Evolutionary conservation across 1,284 basidiomycete species (phyloP).

Genomic region (Ganoderma boninense): DNA sequence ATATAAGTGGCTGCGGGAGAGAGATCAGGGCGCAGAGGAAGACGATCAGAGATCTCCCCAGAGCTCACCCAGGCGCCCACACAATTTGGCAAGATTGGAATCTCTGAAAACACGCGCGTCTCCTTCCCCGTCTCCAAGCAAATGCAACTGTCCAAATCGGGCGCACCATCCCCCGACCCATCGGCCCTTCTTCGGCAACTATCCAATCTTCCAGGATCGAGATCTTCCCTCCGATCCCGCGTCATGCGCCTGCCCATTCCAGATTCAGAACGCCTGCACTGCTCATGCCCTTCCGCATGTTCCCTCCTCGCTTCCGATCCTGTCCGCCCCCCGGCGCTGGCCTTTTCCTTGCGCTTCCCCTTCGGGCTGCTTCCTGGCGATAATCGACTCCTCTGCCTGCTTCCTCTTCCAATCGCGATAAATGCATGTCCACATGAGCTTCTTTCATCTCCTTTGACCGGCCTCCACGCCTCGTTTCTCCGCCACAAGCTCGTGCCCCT

Average conservation of each 20-base stretch:
- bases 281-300: slow-evolving; percentile 37
- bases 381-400: slow-evolving; percentile 24
- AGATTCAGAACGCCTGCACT: slow-evolving; percentile 27
- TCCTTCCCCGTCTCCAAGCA: slow-evolving; percentile 32
- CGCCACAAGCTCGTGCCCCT: slow-evolving; percentile 25
- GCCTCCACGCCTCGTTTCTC: slow-evolving; percentile 1
- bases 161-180: slow-evolving; percentile 24
- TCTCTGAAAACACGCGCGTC: slow-evolving; percentile 31
- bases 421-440: slow-evolving; percentile 16
- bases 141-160: slow-evolving; percentile 33
- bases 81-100: slow-evolving; percentile 28
- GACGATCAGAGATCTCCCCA: slow-evolving; percentile 46
- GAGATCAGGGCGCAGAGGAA: slow-evolving; percentile 49
- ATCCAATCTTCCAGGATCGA: slow-evolving; percentile 37
- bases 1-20: slow-evolving; percentile 47
- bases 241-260: slow-evolving; percentile 28
- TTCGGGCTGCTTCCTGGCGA: slow-evolving; percentile 26
- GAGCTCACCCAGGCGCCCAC: slow-evolving; percentile 33
- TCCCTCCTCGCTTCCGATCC: slow-evolving; percentile 36
- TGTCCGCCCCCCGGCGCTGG: slow-evolving; percentile 28
- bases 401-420: slow-evolving; percentile 24
- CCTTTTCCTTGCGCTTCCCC: slow-evolving; percentile 13
- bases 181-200: slow-evolving; percentile 35
- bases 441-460: slow-evolving; percentile 12
- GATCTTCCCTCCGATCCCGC: slow-evolving; percentile 32